Evolutionary conservation across 345 rosid genomes (phyloP).

Genomic region (Garcia nutans): DNA sequence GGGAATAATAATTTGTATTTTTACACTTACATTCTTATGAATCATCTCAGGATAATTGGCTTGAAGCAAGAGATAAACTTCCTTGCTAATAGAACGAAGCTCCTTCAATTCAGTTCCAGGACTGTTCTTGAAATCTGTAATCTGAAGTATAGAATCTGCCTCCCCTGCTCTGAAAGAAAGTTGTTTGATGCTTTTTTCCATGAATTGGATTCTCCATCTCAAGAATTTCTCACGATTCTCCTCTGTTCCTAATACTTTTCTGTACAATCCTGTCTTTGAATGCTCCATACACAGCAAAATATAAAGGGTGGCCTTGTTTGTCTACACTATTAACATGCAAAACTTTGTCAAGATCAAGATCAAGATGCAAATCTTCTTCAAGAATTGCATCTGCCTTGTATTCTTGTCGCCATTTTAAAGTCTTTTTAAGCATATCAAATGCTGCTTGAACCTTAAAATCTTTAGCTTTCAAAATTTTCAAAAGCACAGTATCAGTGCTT

Average conservation of each 20-base stretch:
- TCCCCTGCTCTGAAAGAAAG: slow-evolving; percentile 49
- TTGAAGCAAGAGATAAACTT: slow-evolving; percentile 29
- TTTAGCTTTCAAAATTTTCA: slow-evolving; percentile 50
- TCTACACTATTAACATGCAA: slow-evolving; percentile 32
- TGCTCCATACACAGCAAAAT: slow-evolving; percentile 29
- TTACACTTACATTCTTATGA: slow-evolving; percentile 36
- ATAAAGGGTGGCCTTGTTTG: slow-evolving; percentile 52
- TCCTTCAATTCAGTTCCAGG: slow-evolving; percentile 38
- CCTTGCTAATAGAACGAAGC: slow-evolving; percentile 26
- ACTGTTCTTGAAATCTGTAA: slow-evolving; percentile 50
- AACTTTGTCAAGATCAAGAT: slow-evolving; percentile 28
- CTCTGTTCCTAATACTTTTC: slow-evolving; percentile 27
- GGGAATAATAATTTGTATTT: too few species aligned
- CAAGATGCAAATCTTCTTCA: slow-evolving; percentile 34
- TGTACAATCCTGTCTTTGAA: slow-evolving; percentile 35
- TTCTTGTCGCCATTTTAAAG: slow-evolving; percentile 47
- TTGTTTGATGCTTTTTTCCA: slow-evolving; percentile 43
- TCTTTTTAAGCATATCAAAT: slow-evolving; percentile 48
- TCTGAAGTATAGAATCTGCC: slow-evolving; percentile 43
- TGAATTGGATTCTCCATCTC: slow-evolving; percentile 38
- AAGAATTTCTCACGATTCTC: slow-evolving; percentile 32
- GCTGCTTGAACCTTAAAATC: slow-evolving; percentile 47
- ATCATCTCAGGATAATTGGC: slow-evolving; percentile 54
- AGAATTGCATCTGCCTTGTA: slow-evolving; percentile 30
- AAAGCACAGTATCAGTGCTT: slow-evolving; percentile 45